Base-by-base conservation (phyloP, 1,284 basidiomycete genomes). In the Sutorius eximius region DNA sequence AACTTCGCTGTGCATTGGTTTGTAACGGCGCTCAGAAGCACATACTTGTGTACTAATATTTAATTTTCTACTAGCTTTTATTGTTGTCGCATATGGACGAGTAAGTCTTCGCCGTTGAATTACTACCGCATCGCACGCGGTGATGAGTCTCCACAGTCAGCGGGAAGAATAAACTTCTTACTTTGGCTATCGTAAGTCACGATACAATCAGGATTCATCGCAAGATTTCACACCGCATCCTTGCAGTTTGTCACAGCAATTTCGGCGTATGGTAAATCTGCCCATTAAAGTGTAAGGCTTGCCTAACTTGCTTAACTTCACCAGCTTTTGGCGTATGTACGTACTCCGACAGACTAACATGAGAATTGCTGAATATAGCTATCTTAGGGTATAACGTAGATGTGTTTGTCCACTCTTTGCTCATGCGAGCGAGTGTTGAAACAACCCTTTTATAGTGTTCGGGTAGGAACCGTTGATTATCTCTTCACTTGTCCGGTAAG, bases 11-110 rank as follows among this genome's bases (percentile, higher is more conserved):
- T 61, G 34, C 37, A 63, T 3, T 45, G 60, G 60, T 61, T 9
- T 32, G 61, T 53, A 43, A 6, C 13, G 41, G 5, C 3, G 10
- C 3, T 29, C 13, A 0, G 2, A 3, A 11, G 22, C 7, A 1
- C 30, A 10, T 20, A 13, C 5, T 24, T 24, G 33, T 2, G 2
- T 18, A 16, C 52, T 57, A 22, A 62, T 16, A 16, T 1, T 15
- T 4, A n/a, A n/a, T 0, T 27, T 20, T 5, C 22, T 13, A 1
- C 45, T 36, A 62, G 60, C 38, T 61, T 61, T 36, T 63, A 61
- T n/a, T 54, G 61, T 37, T 16, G n/a, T 46, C 59, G 59, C 5
- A 42, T 63, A 53, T 61, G 60, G 60, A 55, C 38, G 15, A 61
- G 60, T 61, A 43, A 38, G 59, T 45, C 20, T 3, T 42, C 27